Evolutionary conservation across 2,329 filamentous ascomycete genomes (phyloP), one percentile per base, ranked within the genome.

Genomic region (Fusarium ramigenum): DNA sequence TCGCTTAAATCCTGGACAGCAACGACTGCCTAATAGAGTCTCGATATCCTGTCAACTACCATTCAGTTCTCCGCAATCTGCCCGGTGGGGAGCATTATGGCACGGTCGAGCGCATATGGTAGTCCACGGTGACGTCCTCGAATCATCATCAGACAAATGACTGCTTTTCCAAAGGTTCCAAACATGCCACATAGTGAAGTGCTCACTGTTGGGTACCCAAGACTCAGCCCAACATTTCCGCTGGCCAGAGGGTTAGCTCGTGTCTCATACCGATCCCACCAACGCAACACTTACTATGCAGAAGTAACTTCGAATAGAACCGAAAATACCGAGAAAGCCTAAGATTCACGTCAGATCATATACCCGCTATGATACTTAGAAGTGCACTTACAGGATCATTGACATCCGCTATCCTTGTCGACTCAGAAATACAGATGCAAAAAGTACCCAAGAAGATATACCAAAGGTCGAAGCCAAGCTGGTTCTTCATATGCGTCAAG

Each of bases 381-480:
- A 23, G 11, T 2, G 6, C 6, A 53, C 75, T 46, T 64, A 78
- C 78, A 14, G 74, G 74, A 2, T 79, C 75, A 2, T 66, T 54
- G 1, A 40, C 19, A 42, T 79, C 71, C 14, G 73, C 73, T 5
- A 80, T 71, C 4, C 68, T 68, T 7, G 37, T 34, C 0, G 75
- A 68, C 57, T 80, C 79, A 2, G 75, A 67, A 8, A 82, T 78
- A 10, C 77, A 80, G 1, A 84, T 80, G 15, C 77, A 77, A 37
- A 83, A 83, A 1, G 79, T 79, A 0, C 81, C 82, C 7, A 83
- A 44, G 23, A 83, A 82, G 4, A 83, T 81, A 32, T 82, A 84
- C 81, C 82, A 84, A 12, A 84, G 60, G 63, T 83, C 82, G 58
- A 83, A 83, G 32, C 77, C 79, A 14, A 84, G 78, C 61, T 83